These are phyloP conservation scores for Nemania sp. DNA, from an alignment of 2,329 filamentous ascomycete genomes.

Conservation along the genomic window DNA sequence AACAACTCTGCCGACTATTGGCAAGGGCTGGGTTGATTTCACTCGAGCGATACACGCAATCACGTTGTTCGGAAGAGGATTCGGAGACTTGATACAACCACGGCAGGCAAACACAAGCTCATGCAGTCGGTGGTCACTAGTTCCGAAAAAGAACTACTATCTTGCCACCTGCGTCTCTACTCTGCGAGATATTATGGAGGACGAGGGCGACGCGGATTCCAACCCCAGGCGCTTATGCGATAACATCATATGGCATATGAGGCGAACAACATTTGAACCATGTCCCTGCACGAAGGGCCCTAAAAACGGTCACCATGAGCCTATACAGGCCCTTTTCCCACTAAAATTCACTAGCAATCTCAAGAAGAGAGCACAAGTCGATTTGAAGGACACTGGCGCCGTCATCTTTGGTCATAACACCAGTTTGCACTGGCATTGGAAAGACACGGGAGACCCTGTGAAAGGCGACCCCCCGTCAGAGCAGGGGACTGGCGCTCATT, in stretches of 20 bases:
- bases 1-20: constrained; percentile 18
- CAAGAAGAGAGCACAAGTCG: background rate
- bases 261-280: constrained; percentile 33
- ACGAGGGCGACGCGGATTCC: constrained; percentile 11
- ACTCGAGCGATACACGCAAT: constrained; percentile 44
- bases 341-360: constrained; percentile 10
- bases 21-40: constrained; percentile 42
- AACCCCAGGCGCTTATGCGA: constrained; percentile 31
- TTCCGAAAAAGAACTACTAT: constrained; percentile 4
- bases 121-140: background rate
- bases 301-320: background rate
- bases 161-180: constrained; percentile 7
- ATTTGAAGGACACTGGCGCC: too few species aligned
- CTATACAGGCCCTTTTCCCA: constrained; percentile 20
- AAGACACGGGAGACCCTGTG: constrained; percentile 30
- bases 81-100: constrained; percentile 39
- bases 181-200: constrained; percentile 26
- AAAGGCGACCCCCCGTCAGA: constrained; percentile 5
- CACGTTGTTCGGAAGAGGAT: constrained; percentile 41
- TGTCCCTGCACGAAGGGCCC: background rate
- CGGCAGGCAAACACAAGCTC: background rate
- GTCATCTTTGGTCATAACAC: constrained; percentile 39
- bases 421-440: constrained; percentile 31
- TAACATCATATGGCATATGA: constrained; percentile 38
- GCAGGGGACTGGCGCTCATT: background rate